These are phyloP conservation scores for Scedosporium dehoogii DNA, from an alignment of 2,329 filamentous ascomycete genomes.

Conservation along the genomic window DNA sequence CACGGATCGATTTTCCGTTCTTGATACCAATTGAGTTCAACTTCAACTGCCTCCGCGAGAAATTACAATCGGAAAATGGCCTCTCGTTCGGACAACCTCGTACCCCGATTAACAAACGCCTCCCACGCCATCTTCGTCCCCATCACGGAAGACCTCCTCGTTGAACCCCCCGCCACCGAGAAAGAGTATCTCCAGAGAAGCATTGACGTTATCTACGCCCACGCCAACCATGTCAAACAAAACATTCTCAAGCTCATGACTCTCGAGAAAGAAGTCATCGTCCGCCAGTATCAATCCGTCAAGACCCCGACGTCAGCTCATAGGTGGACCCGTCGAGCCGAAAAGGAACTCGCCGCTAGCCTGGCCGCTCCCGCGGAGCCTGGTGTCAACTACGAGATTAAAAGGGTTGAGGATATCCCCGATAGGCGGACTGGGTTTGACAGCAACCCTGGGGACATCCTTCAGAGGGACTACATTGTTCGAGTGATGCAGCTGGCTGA, in stretches of 20 bases:
- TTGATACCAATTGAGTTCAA: slow-evolving; percentile 8
- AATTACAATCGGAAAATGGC: no score
- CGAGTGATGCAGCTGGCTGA: neutral
- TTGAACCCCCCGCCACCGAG: slow-evolving; percentile 8
- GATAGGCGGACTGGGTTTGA: neutral
- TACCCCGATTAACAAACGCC: slow-evolving; percentile 15
- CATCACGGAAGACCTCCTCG: slow-evolving; percentile 15
- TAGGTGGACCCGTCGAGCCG: neutral
- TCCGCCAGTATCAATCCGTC: neutral
- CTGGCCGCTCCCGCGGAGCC: neutral
- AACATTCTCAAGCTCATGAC: slow-evolving; percentile 9
- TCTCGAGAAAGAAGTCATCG: slow-evolving; percentile 4
- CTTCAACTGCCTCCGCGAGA: neutral
- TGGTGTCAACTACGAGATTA: neutral
- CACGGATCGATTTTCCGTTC: neutral
- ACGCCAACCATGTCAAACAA: slow-evolving; percentile 8
- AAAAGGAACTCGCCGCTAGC: neutral
- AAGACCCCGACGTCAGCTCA: no score
- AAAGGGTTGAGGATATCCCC: neutral
- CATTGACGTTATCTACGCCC: slow-evolving; percentile 7
- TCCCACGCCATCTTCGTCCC: slow-evolving; percentile 24
- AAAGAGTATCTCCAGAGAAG: neutral
- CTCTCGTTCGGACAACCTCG: neutral
- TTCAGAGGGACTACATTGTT: neutral
- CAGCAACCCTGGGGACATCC: neutral